These are phyloP conservation scores for Wickerhamiella slavikovae DNA, from an alignment of 805 yeast genomes.

Conservation along the genomic window DNA sequence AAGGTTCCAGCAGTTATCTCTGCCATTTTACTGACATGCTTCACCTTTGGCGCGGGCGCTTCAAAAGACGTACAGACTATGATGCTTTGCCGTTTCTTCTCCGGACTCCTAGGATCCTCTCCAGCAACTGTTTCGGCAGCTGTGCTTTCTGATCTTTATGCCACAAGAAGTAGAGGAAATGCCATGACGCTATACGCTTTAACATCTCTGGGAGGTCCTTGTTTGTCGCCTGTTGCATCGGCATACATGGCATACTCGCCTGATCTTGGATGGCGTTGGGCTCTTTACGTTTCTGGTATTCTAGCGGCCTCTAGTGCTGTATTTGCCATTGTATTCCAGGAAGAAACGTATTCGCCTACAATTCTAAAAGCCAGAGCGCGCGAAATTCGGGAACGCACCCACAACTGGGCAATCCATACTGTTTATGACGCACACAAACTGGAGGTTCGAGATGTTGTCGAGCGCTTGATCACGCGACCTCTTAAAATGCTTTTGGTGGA, in stretches of 20 bases:
- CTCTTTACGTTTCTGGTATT: slow-evolving; percentile 28
- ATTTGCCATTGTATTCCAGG: slow-evolving; percentile 18
- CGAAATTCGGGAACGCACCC: slow-evolving; percentile 24
- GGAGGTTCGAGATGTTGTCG: slow-evolving; percentile 21
- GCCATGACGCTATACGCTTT: slow-evolving; percentile 29
- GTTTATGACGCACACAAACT: slow-evolving; percentile 25
- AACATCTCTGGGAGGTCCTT: slow-evolving; percentile 60
- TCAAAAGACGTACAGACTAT: slow-evolving; percentile 29
- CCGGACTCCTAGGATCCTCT: slow-evolving; percentile 40
- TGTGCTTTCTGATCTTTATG: slow-evolving; percentile 34
- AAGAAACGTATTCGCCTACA: slow-evolving; percentile 17
- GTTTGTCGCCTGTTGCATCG: slow-evolving; percentile 62
- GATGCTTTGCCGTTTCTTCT: slow-evolving; percentile 32
- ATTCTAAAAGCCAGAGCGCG: slow-evolving; percentile 26
- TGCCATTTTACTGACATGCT: slow-evolving; percentile 15
- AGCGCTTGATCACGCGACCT: slow-evolving; percentile 15
- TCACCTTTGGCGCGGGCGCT: slow-evolving; percentile 31
- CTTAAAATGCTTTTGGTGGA: slow-evolving; percentile 18
- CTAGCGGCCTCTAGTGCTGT: slow-evolving; percentile 15
- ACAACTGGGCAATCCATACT: slow-evolving; percentile 30
- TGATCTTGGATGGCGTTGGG: slow-evolving; percentile 40
- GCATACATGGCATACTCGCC: slow-evolving; percentile 69
- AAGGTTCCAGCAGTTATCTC: slow-evolving; percentile 24
- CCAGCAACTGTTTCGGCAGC: slow-evolving; percentile 43
- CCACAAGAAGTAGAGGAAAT: slow-evolving; percentile 29